Conservation (phyloP, 352 stramenopile species). For the Stramenopiles sp. region DNA sequence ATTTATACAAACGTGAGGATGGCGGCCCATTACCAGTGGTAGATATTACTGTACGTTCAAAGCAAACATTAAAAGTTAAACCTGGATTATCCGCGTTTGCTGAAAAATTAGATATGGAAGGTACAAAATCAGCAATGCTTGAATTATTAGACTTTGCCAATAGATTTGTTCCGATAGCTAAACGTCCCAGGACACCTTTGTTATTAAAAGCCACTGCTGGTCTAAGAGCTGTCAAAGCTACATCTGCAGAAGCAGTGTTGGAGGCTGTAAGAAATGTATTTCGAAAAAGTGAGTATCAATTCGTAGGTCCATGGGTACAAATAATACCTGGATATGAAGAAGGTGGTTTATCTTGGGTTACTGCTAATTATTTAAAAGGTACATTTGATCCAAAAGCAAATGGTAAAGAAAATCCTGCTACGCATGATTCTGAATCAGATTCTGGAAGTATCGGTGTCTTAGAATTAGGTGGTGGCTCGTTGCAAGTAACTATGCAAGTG, state of each 20-base stretch:
- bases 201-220: background rate
- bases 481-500: background rate
- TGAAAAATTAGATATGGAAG: background rate
- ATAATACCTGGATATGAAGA: background rate
- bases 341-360: background rate
- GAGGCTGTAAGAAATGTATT: background rate
- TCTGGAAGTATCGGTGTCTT: background rate
- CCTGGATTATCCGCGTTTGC: background rate
- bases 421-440: background rate
- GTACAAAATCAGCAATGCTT: background rate
- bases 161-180: background rate
- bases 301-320: background rate
- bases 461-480: background rate
- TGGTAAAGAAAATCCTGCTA: background rate
- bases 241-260: background rate
- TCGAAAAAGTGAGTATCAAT: background rate
- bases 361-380: background rate
- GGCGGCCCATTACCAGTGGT: background rate
- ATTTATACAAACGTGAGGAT: background rate
- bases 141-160: background rate
- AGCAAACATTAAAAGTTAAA: background rate
- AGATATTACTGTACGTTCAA: background rate
- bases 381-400: background rate
- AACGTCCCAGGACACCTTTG: background rate
- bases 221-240: background rate